phyloP scores from a whole-genome alignment of 2,329 filamentous ascomycete genomes.

The Aureobasidium pullulans region DNA sequence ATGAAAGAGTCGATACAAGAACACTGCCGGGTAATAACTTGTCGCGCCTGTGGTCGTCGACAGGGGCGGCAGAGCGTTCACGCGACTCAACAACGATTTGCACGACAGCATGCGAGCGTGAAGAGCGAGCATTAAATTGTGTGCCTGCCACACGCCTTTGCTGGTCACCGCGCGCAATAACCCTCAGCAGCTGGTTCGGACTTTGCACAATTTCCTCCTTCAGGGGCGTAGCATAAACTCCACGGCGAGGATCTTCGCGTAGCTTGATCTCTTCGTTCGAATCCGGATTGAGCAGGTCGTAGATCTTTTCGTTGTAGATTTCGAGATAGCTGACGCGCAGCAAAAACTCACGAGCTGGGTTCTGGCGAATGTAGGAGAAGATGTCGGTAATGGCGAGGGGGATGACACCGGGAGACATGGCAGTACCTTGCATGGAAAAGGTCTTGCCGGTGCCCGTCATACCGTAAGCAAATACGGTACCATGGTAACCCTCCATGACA shows the following conservation, averaged over 20 bases:
- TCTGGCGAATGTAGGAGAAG: conserved; percentile 97
- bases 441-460: conserved; percentile 99
- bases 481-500: conserved; percentile 98
- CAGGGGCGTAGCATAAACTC: conserved; percentile 89
- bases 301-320: conserved; percentile 97
- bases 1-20: conserved; percentile 84
- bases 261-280: conserved; percentile 89
- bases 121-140: conserved; percentile 94
- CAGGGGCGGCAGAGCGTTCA: conserved; percentile 60
- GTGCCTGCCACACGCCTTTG: conserved; percentile 86
- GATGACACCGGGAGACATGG: conserved; percentile 90
- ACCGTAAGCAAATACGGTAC: conserved; percentile 95
- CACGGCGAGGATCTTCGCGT: conserved; percentile 89
- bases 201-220: conserved; percentile 99
- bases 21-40: conserved; percentile 73
- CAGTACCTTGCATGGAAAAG: conserved; percentile 98
- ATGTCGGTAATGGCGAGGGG: conserved; percentile 97
- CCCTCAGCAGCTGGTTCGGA: conserved; percentile 85
- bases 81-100: conserved; percentile 97
- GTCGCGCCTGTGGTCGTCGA: conserved; percentile 53
- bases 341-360: conserved; percentile 86
- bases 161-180: conserved; percentile 90
- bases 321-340: conserved; percentile 95
- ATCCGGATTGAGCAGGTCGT: conserved; percentile 75
- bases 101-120: conserved; percentile 94